Conservation (phyloP, 1,284 basidiomycete genomes). For the Sutorius eximius region DNA sequence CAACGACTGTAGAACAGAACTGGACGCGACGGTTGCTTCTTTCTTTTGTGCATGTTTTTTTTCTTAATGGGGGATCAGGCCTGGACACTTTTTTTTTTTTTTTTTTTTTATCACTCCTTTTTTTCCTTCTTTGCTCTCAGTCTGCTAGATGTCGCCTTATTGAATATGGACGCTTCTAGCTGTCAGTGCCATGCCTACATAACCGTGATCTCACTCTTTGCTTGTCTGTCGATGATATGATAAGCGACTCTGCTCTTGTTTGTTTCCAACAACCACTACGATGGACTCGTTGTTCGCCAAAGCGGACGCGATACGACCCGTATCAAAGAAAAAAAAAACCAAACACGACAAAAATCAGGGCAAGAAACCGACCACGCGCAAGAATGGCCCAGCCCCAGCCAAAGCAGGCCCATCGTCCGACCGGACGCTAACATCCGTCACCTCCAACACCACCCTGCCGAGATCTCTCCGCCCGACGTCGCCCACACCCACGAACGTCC, state of each 20-base stretch:
- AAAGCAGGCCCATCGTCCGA: conserved; percentile 38
- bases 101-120: not conserved
- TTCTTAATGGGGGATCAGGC: not conserved
- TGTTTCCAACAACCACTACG: conserved; percentile 13
- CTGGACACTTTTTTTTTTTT: conserved; percentile 7
- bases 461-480: conserved; percentile 56
- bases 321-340: conserved; percentile 43
- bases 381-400: not conserved
- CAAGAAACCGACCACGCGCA: conserved; percentile 16
- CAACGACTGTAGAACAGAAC: conserved; percentile 25
- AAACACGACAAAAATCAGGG: conserved; percentile 16
- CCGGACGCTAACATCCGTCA: conserved; percentile 60
- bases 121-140: not conserved
- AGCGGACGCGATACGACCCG: conserved; percentile 58
- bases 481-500: conserved; percentile 42
- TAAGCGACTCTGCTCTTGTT: conserved; percentile 2
- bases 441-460: conserved; percentile 54
- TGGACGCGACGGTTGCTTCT: conserved; percentile 10
- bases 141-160: conserved; percentile 3
- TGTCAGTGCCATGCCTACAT: conserved; percentile 1
- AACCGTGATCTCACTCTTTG: conserved; percentile 6
- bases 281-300: conserved; percentile 77
- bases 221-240: not conserved
- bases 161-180: conserved; percentile 8
- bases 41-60: not conserved